Percentiles rank a stretch among this genome's conserved stretches.
phyloP scores from a whole-genome alignment of 1,284 basidiomycete species.

The Sparassis latifolia region DNA sequence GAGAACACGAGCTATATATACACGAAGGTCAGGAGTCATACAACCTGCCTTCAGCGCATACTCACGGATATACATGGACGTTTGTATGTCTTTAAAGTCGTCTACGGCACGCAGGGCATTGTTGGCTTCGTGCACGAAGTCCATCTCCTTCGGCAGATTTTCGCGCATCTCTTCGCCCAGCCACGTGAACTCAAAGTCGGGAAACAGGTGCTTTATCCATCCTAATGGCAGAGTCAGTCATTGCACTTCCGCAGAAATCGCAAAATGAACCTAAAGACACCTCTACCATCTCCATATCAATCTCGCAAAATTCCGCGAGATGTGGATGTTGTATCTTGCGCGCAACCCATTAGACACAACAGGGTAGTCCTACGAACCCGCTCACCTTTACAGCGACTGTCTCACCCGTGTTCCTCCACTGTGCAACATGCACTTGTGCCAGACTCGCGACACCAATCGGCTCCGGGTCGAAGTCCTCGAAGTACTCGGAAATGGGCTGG shows the following conservation, averaged over 20 bases:
- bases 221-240: constrained; percentile 31
- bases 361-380: background rate
- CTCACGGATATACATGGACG: constrained; percentile 80
- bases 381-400: constrained; percentile 86
- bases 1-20: constrained; percentile 58
- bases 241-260: background rate
- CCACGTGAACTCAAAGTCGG: constrained; percentile 93
- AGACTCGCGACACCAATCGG: constrained; percentile 94
- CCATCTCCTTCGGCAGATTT: constrained; percentile 93
- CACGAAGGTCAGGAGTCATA: background rate
- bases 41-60: background rate
- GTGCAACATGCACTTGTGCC: constrained; percentile 91
- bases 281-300: constrained; percentile 85
- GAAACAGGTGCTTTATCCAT: constrained; percentile 86
- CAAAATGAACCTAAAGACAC: constrained; percentile 53
- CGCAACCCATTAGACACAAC: background rate
- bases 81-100: constrained; percentile 73
- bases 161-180: constrained; percentile 89
- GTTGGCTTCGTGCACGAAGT: constrained; percentile 85
- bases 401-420: constrained; percentile 63
- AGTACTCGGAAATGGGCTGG: constrained; percentile 52
- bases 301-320: constrained; percentile 85
- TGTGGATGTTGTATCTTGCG: constrained; percentile 87
- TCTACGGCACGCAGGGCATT: constrained; percentile 71
- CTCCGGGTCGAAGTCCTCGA: constrained; percentile 80